Percentiles rank a stretch among this genome's conserved stretches.
Evolutionary conservation across 345 rosid species (phyloP).

Genomic region (Sapria himalayana): DNA sequence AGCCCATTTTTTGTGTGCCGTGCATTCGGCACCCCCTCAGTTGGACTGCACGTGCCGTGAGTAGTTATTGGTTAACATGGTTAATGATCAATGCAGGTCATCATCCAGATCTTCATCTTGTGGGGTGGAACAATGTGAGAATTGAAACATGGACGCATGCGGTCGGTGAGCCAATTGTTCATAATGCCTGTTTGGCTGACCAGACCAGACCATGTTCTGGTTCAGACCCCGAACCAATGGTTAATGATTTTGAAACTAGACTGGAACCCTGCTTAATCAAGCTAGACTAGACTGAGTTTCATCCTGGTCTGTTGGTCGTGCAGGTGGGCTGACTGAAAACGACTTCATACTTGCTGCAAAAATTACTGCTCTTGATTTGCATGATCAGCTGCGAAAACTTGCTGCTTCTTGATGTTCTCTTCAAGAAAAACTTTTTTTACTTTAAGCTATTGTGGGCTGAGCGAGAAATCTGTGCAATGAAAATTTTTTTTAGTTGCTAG

Average conservation of each 20-base stretch:
- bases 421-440: too few species aligned
- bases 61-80: background rate
- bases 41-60: background rate
- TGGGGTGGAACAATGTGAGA: conserved; percentile 82
- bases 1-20: too few species aligned
- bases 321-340: conserved; percentile 74
- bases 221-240: background rate
- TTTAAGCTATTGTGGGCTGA: too few species aligned
- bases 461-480: too few species aligned
- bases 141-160: conserved; percentile 94
- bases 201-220: background rate
- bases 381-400: conserved; percentile 38
- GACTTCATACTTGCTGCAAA: conserved; percentile 89
- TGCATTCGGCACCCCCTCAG: too few species aligned
- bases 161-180: conserved; percentile 30
- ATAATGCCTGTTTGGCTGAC: too few species aligned
- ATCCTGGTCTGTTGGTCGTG: conserved; percentile 3
- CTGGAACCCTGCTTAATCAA: too few species aligned
- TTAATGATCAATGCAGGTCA: conserved; percentile 37
- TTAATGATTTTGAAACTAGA: too few species aligned
- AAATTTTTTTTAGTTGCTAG: too few species aligned
- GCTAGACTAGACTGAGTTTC: background rate
- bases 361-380: conserved; percentile 43
- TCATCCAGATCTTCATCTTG: conserved; percentile 96
- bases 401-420: conserved; percentile 9